Base-by-base conservation (phyloP, 129 eudicot species). In the Flaveria robusta region DNA sequence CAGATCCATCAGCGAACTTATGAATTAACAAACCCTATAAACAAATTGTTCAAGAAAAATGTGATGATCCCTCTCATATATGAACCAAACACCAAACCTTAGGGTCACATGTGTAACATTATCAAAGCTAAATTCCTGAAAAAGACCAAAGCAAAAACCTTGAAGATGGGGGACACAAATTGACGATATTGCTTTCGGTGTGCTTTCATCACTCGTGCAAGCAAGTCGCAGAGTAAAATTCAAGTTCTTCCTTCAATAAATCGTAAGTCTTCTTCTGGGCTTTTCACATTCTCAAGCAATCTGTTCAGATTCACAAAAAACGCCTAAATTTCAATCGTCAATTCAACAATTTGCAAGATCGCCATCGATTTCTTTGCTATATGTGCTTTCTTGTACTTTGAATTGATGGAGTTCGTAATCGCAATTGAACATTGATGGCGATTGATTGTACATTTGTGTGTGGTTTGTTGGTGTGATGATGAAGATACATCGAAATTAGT, bases 171-270 rank as follows among this genome's bases (percentile, higher is more conserved):
- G 78, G 77, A 58, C 55, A 56, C 6, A 74, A 42, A 2, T 73
- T 41, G 56, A 77, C 67, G 75, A 68, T 58, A 55, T 77, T 68
- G 68, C 75, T 41, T 77, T 68, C 37, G 81, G 75, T 68, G 69
- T 79, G 72, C 77, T 70, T 62, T 70, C 82, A 47, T 56, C 42
- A 47, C 50, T 70, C 66, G 54, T 70, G 64, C 54, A 51, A 64
- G 9, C 52, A 76, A 49, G 23, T 76, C 45, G 10, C 39, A n/a
- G 20, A 69, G 20, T 24, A 39, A 52, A 72, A 20, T 79, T 72
- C 73, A 64, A 72, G 46, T 72, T 64, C 72, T 43, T 27, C 55
- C 41, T 72, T 54, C 60, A 6, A 13, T 72, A 14, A 23, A 70
- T 60, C 74, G 79, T 79, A 79, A 79, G 79, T 72, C 69, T 26